phyloP scores from a whole-genome alignment of 768 basidiomycete genomes.

The Tricholomella constricta region DNA sequence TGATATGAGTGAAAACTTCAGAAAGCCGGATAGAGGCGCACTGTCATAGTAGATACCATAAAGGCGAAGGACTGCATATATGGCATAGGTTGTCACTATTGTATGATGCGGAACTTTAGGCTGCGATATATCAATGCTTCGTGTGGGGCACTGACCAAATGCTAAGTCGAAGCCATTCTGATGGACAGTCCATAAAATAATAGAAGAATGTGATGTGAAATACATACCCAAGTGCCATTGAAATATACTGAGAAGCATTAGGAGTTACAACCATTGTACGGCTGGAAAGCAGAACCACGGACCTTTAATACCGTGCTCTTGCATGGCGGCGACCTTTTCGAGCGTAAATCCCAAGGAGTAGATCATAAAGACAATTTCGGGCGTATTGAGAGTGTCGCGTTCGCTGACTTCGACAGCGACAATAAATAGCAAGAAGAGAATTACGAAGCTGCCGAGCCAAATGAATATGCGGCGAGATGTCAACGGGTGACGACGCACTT shows the following conservation, averaged over 20 bases:
- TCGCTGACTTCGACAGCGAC: slow-evolving; percentile 77
- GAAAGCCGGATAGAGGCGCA: slow-evolving; percentile 30
- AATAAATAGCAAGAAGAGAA: slow-evolving; percentile 79
- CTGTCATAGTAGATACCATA: slow-evolving; percentile 76
- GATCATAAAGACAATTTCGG: slow-evolving; percentile 78
- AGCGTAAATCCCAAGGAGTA: slow-evolving; percentile 83
- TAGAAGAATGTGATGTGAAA: background rate
- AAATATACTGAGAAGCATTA: slow-evolving; percentile 60
- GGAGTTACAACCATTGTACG: background rate
- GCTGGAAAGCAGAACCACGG: background rate
- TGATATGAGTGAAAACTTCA: background rate
- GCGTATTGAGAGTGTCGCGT: slow-evolving; percentile 56
- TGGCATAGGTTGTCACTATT: slow-evolving; percentile 73
- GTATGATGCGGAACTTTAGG: background rate
- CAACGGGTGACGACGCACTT: slow-evolving; percentile 52
- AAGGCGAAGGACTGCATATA: slow-evolving; percentile 75
- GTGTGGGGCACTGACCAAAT: slow-evolving; percentile 57
- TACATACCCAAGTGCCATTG: slow-evolving; percentile 78
- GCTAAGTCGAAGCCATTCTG: slow-evolving; percentile 94
- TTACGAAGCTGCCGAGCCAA: slow-evolving; percentile 60
- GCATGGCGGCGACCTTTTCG: slow-evolving; percentile 93
- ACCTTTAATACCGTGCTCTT: slow-evolving; percentile 94
- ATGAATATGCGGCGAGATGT: background rate
- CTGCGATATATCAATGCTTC: background rate
- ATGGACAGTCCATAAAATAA: slow-evolving; percentile 6